Evolutionary conservation across 2,329 filamentous ascomycete species (phyloP).

Genomic region (Didymellaceae sp.): DNA sequence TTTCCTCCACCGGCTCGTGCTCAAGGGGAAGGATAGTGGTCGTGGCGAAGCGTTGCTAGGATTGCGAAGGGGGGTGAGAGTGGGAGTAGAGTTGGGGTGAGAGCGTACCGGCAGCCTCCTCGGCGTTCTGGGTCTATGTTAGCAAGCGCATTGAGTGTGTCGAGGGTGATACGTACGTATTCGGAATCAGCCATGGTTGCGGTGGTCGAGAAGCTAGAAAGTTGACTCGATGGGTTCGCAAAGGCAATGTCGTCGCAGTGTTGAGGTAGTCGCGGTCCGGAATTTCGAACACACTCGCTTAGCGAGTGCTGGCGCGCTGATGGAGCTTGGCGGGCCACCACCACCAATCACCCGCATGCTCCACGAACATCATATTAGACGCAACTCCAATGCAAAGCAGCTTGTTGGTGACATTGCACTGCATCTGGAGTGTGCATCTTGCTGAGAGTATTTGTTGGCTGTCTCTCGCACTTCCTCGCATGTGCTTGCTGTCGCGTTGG

Average conservation of each 20-base stretch:
- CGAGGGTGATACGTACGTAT: slow-evolving; percentile 71
- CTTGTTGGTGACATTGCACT: no score
- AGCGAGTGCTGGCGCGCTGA: slow-evolving; percentile 3
- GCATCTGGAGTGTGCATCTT: no score
- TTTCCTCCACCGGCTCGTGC: slow-evolving; percentile 12
- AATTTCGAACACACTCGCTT: slow-evolving; percentile 13
- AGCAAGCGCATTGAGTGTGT: slow-evolving; percentile 24
- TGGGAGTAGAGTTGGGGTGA: slow-evolving; percentile 5
- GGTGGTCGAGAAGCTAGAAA: slow-evolving; percentile 55
- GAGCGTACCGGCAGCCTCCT: slow-evolving; percentile 83
- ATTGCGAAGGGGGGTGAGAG: slow-evolving; percentile 15
- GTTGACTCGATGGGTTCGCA: slow-evolving; percentile 46
- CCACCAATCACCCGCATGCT: slow-evolving; percentile 4
- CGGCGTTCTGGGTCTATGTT: slow-evolving; percentile 73
- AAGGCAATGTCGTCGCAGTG: slow-evolving; percentile 26
- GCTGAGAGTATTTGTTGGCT: no score
- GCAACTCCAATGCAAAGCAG: no score
- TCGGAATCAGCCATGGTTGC: slow-evolving; percentile 86
- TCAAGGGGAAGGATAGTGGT: slow-evolving; percentile 9
- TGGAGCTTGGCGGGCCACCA: slow-evolving; percentile 4
- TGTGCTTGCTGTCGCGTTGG: no score
- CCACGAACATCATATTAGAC: slow-evolving; percentile 6
- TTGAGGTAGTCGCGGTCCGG: slow-evolving; percentile 13
- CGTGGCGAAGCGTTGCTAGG: slow-evolving; percentile 11
- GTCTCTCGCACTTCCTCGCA: no score